A percentile compares a stretch with the other conserved stretches of the same genome.
phyloP scores from a whole-genome alignment of 768 basidiomycete genomes.

The Russula sp. region DNA sequence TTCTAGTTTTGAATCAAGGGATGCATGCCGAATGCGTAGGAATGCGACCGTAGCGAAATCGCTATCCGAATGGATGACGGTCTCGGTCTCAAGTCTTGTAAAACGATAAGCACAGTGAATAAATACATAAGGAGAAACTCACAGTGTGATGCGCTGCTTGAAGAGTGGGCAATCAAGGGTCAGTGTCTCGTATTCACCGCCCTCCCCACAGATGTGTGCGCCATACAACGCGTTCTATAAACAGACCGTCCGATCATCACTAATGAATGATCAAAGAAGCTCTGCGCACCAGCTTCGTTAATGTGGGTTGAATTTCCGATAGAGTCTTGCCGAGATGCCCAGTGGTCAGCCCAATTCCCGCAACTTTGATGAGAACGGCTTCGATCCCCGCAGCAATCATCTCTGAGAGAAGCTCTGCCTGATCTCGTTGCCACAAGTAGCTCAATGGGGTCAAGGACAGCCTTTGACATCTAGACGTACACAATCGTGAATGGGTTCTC shows the following conservation, averaged over 20 bases:
- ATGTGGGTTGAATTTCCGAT: conserved; percentile 60
- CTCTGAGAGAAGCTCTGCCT: conserved; percentile 73
- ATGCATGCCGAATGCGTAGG: conserved; percentile 67
- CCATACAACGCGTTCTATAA: conserved; percentile 72
- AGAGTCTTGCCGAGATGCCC: conserved; percentile 76
- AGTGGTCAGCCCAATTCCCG: conserved; percentile 79
- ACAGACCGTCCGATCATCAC: neutral
- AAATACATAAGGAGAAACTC: conserved; percentile 24
- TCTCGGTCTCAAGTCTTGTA: conserved; percentile 58
- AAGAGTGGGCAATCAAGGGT: conserved; percentile 88
- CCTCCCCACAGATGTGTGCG: conserved; percentile 93
- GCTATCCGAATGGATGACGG: conserved; percentile 70
- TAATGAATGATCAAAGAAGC: neutral
- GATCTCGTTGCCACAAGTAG: conserved; percentile 93
- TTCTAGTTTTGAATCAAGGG: conserved; percentile 47
- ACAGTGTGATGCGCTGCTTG: conserved; percentile 69
- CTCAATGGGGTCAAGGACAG: conserved; percentile 72
- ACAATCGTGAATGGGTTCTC: conserved; percentile 1
- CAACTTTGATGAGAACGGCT: conserved; percentile 88
- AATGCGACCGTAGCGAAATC: conserved; percentile 90
- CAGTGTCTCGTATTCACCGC: conserved; percentile 94
- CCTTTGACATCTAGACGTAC: conserved; percentile 61
- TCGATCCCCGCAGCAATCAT: conserved; percentile 80
- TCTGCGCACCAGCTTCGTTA: conserved; percentile 58
- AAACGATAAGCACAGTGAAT: conserved; percentile 1